Evolutionary conservation across 1,139 yeast genomes (phyloP).

Genomic region (Hyphopichia khmerensis): DNA sequence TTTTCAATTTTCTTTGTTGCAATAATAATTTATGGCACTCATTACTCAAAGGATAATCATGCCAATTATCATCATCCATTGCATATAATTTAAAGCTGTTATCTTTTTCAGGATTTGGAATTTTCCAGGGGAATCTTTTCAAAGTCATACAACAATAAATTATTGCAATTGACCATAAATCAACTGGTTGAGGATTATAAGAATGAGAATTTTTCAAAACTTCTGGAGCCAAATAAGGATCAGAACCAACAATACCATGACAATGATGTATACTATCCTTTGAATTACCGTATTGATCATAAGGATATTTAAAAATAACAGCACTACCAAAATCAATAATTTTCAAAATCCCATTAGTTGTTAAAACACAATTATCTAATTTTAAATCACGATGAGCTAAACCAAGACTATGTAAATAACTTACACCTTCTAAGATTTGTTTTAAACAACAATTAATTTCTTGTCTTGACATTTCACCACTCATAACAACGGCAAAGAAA

Average conservation of each 20-base stretch:
- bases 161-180: slow-evolving; percentile 93
- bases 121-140: slow-evolving; percentile 96
- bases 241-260: slow-evolving; percentile 95
- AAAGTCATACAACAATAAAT: slow-evolving; percentile 95
- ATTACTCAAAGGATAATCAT: slow-evolving; percentile 50
- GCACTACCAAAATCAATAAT: slow-evolving; percentile 97
- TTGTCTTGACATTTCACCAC: slow-evolving; percentile 82
- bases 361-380: slow-evolving; percentile 90
- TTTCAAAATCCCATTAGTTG: slow-evolving; percentile 81
- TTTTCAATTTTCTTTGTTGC: slow-evolving; percentile 46
- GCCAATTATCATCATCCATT: slow-evolving; percentile 55
- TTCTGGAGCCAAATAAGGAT: slow-evolving; percentile 97
- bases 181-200: slow-evolving; percentile 92
- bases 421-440: slow-evolving; percentile 82
- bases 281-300: slow-evolving; percentile 53
- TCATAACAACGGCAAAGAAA: slow-evolving; percentile 92
- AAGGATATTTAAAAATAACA: slow-evolving; percentile 89
- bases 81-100: slow-evolving; percentile 69
- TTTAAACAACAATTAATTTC: slow-evolving; percentile 90
- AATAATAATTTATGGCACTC: slow-evolving; percentile 49
- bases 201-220: slow-evolving; percentile 66
- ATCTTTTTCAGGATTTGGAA: slow-evolving; percentile 79
- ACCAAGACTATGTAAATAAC: slow-evolving; percentile 83
- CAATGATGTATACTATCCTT: slow-evolving; percentile 69
- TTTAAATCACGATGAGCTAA: slow-evolving; percentile 94